A percentile compares a stretch with the other conserved stretches of the same genome.
Evolutionary conservation across 1,284 basidiomycete species (phyloP).

Genomic region (Boletus smithii): DNA sequence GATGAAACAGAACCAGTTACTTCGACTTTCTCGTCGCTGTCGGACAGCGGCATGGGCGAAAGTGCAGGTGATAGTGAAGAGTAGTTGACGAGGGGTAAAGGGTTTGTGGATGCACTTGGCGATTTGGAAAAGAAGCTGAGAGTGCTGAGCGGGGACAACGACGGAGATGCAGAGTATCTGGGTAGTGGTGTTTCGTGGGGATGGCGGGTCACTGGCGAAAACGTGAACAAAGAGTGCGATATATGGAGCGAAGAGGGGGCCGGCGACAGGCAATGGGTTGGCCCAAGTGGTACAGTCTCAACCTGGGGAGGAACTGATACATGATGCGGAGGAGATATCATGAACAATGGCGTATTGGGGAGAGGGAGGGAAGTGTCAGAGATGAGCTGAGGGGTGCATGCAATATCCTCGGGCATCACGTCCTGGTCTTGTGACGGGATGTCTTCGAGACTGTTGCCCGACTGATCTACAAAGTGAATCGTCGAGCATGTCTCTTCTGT

Average conservation of each 20-base stretch:
- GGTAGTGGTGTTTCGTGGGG: neutral
- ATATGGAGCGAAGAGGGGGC: neutral
- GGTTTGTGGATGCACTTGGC: constrained; percentile 5
- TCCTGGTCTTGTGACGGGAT: constrained; percentile 2
- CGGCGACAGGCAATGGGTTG: neutral
- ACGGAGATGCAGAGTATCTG: constrained; percentile 1
- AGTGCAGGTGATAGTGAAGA: constrained; percentile 3
- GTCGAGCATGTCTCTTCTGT: neutral
- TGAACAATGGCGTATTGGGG: neutral
- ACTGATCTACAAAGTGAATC: constrained; percentile 17
- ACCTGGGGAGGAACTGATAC: neutral
- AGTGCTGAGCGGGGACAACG: constrained; percentile 21
- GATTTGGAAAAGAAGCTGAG: constrained; percentile 19
- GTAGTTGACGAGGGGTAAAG: constrained; percentile 1
- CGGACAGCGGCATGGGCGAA: neutral
- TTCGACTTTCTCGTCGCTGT: neutral
- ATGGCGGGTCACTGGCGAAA: neutral
- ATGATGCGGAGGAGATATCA: neutral
- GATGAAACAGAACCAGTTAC: neutral
- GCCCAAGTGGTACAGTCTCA: neutral
- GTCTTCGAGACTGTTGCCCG: constrained; percentile 23
- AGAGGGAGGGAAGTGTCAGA: neutral
- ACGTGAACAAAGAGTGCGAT: constrained; percentile 3
- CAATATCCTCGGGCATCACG: constrained; percentile 24
- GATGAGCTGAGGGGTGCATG: constrained; percentile 11